A percentile compares a stretch with the other conserved stretches of the same genome.
These are phyloP conservation scores for Myochromella boudieri DNA, from an alignment of 768 basidiomycete genomes.

Conservation along the genomic window DNA sequence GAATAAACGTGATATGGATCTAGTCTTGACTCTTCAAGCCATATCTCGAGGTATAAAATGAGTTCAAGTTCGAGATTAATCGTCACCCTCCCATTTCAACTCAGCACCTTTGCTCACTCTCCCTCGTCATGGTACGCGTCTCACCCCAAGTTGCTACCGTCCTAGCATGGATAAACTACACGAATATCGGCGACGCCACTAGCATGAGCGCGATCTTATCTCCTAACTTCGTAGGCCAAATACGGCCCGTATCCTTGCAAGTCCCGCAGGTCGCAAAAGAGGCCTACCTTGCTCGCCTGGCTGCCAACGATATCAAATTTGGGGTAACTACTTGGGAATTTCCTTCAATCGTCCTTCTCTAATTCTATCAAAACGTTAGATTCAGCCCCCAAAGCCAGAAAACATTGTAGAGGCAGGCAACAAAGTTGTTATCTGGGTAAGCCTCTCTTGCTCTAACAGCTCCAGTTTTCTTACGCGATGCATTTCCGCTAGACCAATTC, in stretches of 20 bases:
- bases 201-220: slow-evolving; percentile 5
- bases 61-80: no score
- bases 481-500: slow-evolving; percentile 3
- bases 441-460: not conserved
- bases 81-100: not conserved
- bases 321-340: not conserved
- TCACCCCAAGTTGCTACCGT: not conserved
- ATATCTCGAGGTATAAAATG: no score
- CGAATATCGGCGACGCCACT: slow-evolving; percentile 1
- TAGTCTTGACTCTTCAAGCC: no score
- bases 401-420: slow-evolving; percentile 1
- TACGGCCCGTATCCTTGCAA: slow-evolving; percentile 1
- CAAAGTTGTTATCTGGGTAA: slow-evolving; percentile 4
- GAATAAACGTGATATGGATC: not conserved
- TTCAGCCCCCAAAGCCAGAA: not conserved
- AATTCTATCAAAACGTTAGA: not conserved
- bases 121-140: not conserved
- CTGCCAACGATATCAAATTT: slow-evolving; percentile 3
- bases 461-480: not conserved
- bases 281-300: slow-evolving; percentile 5
- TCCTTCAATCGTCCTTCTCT: not conserved
- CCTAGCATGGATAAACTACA: slow-evolving; percentile 6
- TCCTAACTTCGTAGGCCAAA: slow-evolving; percentile 6
- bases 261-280: slow-evolving; percentile 2
- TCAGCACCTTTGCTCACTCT: not conserved